Evolutionary conservation across 768 basidiomycete genomes (phyloP).

Genomic region (Trametopsis cervina): DNA sequence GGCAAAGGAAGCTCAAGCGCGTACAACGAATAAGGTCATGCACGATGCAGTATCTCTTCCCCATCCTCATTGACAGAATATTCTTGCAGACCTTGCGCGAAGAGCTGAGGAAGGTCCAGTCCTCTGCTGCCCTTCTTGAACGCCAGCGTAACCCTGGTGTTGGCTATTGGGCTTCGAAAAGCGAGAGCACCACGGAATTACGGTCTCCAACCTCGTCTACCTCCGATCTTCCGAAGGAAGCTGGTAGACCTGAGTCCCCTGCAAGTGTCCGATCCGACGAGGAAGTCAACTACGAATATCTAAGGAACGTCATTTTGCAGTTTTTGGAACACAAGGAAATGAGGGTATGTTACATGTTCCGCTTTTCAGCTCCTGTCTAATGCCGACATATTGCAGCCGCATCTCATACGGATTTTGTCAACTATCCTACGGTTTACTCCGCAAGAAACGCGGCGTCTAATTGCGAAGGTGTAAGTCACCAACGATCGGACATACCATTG

Average conservation of each 20-base stretch:
- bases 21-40: constrained; percentile 75
- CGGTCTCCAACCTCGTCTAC: constrained; percentile 35
- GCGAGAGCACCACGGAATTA: constrained; percentile 21
- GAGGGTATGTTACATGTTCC: constrained; percentile 57
- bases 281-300: constrained; percentile 92
- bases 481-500: neutral
- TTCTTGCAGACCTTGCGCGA: constrained; percentile 72
- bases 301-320: constrained; percentile 93
- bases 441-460: constrained; percentile 82
- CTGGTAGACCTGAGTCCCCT: constrained; percentile 25
- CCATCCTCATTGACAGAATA: neutral
- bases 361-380: constrained; percentile 7
- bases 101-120: constrained; percentile 92
- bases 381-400: constrained; percentile 46
- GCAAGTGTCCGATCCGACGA: constrained; percentile 56
- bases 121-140: constrained; percentile 84
- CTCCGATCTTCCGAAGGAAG: constrained; percentile 31
- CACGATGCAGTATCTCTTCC: neutral
- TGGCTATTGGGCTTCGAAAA: constrained; percentile 68
- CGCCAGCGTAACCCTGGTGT: constrained; percentile 89
- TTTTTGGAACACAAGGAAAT: constrained; percentile 99
- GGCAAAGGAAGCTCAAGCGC: constrained; percentile 60
- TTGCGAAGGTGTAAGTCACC: constrained; percentile 83
- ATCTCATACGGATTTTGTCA: constrained; percentile 85
- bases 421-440: constrained; percentile 94